phyloP scores from a whole-genome alignment of 805 yeast genomes.

The Saccharomycopsis schoenii region DNA sequence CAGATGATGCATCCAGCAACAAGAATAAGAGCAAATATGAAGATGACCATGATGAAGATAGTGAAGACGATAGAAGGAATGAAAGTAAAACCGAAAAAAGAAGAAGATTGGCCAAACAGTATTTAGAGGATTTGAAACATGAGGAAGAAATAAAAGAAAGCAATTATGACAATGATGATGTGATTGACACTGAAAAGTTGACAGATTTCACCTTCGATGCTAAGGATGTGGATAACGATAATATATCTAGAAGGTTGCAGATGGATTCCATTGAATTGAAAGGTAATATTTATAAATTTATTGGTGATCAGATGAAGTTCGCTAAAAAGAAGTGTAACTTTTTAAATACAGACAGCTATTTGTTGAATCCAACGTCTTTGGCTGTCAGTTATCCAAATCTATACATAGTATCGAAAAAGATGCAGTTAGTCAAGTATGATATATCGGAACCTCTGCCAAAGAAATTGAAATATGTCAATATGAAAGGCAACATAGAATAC shows the following conservation, averaged over 20 bases:
- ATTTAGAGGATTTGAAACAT: slow-evolving; percentile 64
- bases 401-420: slow-evolving; percentile 76
- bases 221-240: slow-evolving; percentile 79
- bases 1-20: slow-evolving; percentile 13
- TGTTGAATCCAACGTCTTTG: slow-evolving; percentile 34
- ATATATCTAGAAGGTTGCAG: slow-evolving; percentile 67
- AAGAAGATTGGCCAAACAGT: slow-evolving; percentile 88
- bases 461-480: slow-evolving; percentile 45
- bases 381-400: slow-evolving; percentile 36
- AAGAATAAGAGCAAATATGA: slow-evolving; percentile 28
- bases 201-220: slow-evolving; percentile 67
- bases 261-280: slow-evolving; percentile 84
- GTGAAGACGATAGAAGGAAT: slow-evolving; percentile 37
- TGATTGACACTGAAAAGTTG: slow-evolving; percentile 15
- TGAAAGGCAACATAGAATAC: slow-evolving; percentile 37
- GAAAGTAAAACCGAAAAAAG: slow-evolving; percentile 91
- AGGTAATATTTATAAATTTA: slow-evolving; percentile 68
- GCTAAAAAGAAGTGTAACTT: slow-evolving; percentile 23
- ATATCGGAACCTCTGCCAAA: slow-evolving; percentile 51
- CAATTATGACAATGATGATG: slow-evolving; percentile 18
- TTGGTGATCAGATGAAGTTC: slow-evolving; percentile 40
- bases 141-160: slow-evolving; percentile 32
- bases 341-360: slow-evolving; percentile 19
- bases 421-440: slow-evolving; percentile 74
- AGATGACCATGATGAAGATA: slow-evolving; percentile 22